Conservation (phyloP, 805 yeast genomes). For the Wickerhamiella sorbophila region DNA sequence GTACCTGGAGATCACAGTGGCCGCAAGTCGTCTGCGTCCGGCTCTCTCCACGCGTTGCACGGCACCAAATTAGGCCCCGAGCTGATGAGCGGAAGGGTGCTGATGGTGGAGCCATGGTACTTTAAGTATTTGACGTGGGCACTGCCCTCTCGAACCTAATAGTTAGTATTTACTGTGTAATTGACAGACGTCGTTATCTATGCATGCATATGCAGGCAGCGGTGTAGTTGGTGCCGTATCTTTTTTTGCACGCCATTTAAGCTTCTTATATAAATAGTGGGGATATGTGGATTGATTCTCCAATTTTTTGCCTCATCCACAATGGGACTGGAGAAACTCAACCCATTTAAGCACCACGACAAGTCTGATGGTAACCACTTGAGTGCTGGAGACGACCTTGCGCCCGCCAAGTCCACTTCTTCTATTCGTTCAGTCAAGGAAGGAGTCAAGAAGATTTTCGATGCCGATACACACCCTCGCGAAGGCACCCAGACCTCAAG, state of each 20-base stretch:
- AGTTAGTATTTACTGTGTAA: no score
- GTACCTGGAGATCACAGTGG: constrained; percentile 49
- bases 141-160: background rate
- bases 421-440: constrained; percentile 12
- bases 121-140: constrained; percentile 51
- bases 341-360: constrained; percentile 15
- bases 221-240: no score
- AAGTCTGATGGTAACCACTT: constrained; percentile 1
- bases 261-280: no score
- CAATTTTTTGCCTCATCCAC: no score
- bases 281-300: no score
- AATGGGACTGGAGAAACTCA: constrained; percentile 14
- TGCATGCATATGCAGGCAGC: no score
- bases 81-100: constrained; percentile 51
- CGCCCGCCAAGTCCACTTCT: constrained; percentile 12
- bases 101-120: constrained; percentile 81
- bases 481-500: constrained; percentile 2
- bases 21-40: constrained; percentile 58
- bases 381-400: constrained; percentile 4
- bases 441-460: constrained; percentile 9
- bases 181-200: no score
- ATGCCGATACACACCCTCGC: constrained; percentile 9
- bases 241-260: no score
- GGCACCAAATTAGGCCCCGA: constrained; percentile 14
- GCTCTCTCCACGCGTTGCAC: constrained; percentile 38